phyloP scores from a whole-genome alignment of 805 yeast genomes.

The Kodamaea leandrae region DNA sequence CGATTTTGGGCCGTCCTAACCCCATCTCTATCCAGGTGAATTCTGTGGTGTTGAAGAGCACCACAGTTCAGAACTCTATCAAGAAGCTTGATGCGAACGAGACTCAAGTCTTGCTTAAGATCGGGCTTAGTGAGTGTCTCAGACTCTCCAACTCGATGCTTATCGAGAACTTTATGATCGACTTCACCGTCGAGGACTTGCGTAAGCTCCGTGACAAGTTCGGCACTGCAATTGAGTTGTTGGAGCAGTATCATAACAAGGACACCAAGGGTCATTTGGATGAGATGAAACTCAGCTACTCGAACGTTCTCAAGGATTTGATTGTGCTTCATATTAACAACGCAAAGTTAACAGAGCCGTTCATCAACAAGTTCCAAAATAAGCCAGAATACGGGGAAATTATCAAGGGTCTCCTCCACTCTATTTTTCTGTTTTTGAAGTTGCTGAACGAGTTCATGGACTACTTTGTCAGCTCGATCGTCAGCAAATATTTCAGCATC shows the following conservation, averaged over 20 bases:
- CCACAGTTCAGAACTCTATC: conserved; percentile 10
- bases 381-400: conserved; percentile 29
- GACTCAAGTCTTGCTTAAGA: conserved; percentile 37
- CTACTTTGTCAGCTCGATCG: conserved; percentile 22
- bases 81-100: conserved; percentile 18
- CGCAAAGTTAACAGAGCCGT: conserved; percentile 52
- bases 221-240: conserved; percentile 39
- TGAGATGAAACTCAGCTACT: conserved; percentile 7
- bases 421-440: conserved; percentile 37
- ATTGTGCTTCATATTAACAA: conserved; percentile 48
- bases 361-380: conserved; percentile 34
- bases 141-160: conserved; percentile 48
- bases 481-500: conserved; percentile 14
- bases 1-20: conserved; percentile 53
- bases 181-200: conserved; percentile 42
- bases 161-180: conserved; percentile 50
- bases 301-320: conserved; percentile 44
- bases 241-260: conserved; percentile 24
- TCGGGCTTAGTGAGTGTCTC: conserved; percentile 50
- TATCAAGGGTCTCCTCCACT: conserved; percentile 36
- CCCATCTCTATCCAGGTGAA: conserved; percentile 47
- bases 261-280: conserved; percentile 17
- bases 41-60: conserved; percentile 24
- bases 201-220: conserved; percentile 39
- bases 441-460: conserved; percentile 33